These are phyloP conservation scores for Periglandula ipomoeae DNA, from an alignment of 2,329 filamentous ascomycete species.

Conservation along the genomic window DNA sequence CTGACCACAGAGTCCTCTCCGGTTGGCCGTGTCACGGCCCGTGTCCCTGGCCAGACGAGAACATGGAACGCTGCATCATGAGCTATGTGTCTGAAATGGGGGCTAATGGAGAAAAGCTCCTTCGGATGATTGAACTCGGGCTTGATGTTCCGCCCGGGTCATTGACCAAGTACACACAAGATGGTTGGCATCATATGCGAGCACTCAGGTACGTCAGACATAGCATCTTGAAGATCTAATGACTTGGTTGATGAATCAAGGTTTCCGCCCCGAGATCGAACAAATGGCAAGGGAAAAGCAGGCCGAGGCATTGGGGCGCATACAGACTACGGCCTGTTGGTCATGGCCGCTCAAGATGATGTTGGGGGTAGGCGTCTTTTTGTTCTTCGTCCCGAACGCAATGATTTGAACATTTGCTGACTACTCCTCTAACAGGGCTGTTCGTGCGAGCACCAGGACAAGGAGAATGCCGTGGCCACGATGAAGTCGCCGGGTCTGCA, in stretches of 20 bases:
- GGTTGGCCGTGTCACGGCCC: conserved; percentile 41
- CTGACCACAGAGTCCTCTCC: conserved; percentile 28
- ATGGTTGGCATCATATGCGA: conserved; percentile 44
- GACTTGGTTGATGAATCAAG: conserved; percentile 11
- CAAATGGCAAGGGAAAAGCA: conserved; percentile 38
- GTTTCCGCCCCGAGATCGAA: conserved; percentile 22
- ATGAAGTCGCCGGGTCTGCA: conserved; percentile 30
- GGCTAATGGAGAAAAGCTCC: conserved; percentile 32
- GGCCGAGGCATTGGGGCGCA: conserved; percentile 43
- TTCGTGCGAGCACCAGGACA: conserved; percentile 35
- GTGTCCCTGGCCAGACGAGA: conserved; percentile 35
- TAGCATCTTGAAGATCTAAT: not conserved
- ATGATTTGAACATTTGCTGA: not conserved
- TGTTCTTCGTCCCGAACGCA: not conserved
- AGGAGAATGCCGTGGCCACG: conserved; percentile 35
- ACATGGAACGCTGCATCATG: conserved; percentile 30
- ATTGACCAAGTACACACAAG: conserved; percentile 31
- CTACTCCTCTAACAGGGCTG: conserved; percentile 20
- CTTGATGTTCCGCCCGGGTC: conserved; percentile 30
- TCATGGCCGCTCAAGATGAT: conserved; percentile 39
- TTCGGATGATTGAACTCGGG: conserved; percentile 36
- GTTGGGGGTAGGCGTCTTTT: conserved; percentile 30
- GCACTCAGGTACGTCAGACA: conserved; percentile 28
- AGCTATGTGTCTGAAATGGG: conserved; percentile 33
- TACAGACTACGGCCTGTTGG: conserved; percentile 42